Percentiles rank a stretch among this genome's conserved stretches.
Evolutionary conservation across 2,329 filamentous ascomycete species (phyloP).

Genomic region (Simplicillium aogashimaense): DNA sequence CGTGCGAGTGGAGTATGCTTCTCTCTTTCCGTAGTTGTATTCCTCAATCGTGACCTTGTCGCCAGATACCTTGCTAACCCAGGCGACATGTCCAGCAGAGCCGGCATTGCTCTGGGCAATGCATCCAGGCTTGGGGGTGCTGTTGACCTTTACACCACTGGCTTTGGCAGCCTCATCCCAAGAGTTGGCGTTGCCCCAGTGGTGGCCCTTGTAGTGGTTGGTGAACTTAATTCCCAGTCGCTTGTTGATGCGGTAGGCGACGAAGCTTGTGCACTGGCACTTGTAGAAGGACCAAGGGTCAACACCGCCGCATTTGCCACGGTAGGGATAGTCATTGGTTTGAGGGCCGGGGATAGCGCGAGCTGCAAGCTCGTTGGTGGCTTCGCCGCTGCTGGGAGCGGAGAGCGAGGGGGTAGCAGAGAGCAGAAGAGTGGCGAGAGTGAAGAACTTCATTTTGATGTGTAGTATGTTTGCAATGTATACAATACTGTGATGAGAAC

Average conservation of each 20-base stretch:
- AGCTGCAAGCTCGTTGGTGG: too few species aligned
- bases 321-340: conserved; percentile 12
- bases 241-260: conserved; percentile 12
- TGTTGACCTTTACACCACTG: conserved; percentile 6
- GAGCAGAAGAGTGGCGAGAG: too few species aligned
- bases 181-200: conserved; percentile 12
- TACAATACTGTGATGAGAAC: too few species aligned
- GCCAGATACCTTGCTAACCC: conserved; percentile 8
- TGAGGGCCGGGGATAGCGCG: conserved; percentile 6
- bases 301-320: conserved; percentile 8
- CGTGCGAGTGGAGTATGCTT: conserved; percentile 9
- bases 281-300: conserved; percentile 11
- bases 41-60: conserved; percentile 11
- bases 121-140: conserved; percentile 7
- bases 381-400: too few species aligned
- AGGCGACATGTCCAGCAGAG: conserved; percentile 9
- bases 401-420: too few species aligned
- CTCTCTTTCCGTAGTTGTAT: conserved; percentile 8
- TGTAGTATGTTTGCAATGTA: too few species aligned
- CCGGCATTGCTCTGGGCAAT: conserved; percentile 10
- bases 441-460: too few species aligned
- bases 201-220: conserved; percentile 11
- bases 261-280: conserved; percentile 13
- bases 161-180: conserved; percentile 11
- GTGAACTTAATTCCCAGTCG: conserved; percentile 11